A percentile compares a stretch with the other conserved stretches of the same genome.
Conservation (phyloP, 106 monocot species). For the Phalaenopsis equestris region DNA sequence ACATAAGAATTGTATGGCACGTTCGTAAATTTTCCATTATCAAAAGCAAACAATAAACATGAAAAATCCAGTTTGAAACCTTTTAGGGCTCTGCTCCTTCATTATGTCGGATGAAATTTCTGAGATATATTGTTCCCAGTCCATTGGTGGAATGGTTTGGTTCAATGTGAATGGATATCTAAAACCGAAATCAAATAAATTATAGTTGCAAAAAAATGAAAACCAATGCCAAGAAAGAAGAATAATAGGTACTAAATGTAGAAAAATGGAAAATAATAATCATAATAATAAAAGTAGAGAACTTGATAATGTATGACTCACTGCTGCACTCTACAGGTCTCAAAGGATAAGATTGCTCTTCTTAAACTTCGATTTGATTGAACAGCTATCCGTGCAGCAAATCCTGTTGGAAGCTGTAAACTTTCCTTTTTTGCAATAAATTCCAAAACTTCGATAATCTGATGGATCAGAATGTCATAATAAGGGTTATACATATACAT, state of each 20-base stretch:
- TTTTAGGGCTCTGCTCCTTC: constrained; percentile 98
- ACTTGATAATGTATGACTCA: constrained; percentile 23
- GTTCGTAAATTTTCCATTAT: neutral
- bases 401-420: constrained; percentile 66
- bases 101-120: constrained; percentile 92
- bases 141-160: constrained; percentile 71
- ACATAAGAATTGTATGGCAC: no score
- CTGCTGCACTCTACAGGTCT: constrained; percentile 88
- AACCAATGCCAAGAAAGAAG: neutral
- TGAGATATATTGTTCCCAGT: constrained; percentile 97
- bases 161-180: constrained; percentile 85
- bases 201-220: neutral
- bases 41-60: neutral
- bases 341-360: constrained; percentile 83
- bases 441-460: constrained; percentile 87
- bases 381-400: constrained; percentile 63
- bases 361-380: constrained; percentile 88
- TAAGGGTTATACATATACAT: neutral
- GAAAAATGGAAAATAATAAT: neutral
- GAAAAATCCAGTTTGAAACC: constrained; percentile 22
- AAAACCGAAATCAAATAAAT: constrained; percentile 8
- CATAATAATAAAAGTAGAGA: neutral
- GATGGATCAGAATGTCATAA: constrained; percentile 4
- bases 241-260: neutral
- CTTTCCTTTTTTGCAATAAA: constrained; percentile 91